Base-by-base conservation (phyloP, 73 alveolate genomes). In the Symbiodinium pilosum region DNA sequence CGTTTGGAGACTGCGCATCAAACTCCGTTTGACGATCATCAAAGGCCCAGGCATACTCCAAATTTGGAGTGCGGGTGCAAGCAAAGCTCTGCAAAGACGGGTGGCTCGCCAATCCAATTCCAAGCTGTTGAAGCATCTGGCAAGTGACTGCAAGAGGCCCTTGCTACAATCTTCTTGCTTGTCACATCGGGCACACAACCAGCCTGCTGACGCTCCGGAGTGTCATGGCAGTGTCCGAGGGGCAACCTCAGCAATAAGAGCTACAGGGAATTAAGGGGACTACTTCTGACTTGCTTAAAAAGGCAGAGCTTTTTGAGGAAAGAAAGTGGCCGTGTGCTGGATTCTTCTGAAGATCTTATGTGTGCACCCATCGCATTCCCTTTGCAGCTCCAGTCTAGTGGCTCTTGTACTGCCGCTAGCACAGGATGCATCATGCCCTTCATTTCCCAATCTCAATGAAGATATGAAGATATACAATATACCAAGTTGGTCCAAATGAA, bases 101-200 rank as follows among this genome's bases (percentile, higher is more conserved):
- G 84, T 93, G 98, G 69, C 84, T 77, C 20, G 98, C 98, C 83
- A 93, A 47, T 68, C 98, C 98, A 84, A 93, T 64, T 8, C 98
- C 98, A 26, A 93, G 54, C 98, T 93, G 98, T 77, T 93, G 98
- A 36, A 93, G 64, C 98, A 93, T 93, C 98, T 93, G 95, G 28
- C 87, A 64, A 9, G 81, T 4, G 30, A 7, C 81, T 64, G 81
- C 81, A 64, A 64, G 34, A 6, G 14, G 6, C 59, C 59, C 6
- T 6, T 47, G 6, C 59, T 47, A 47, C 59, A 6, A 47, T 47
- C 21, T 47, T 47, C 59, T 47, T 9, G 21, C 59, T n/a, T n/a
- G 75, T 54, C 75, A 54, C 75, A 54, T 24, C 75, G 14, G 14
- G n/a, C 75, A 14, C 14, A 54, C 14, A n/a, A 39, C 18, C 52